These are phyloP conservation scores for Arthrocladium fulminans DNA, from an alignment of 2,329 filamentous ascomycete species.

Conservation along the genomic window DNA sequence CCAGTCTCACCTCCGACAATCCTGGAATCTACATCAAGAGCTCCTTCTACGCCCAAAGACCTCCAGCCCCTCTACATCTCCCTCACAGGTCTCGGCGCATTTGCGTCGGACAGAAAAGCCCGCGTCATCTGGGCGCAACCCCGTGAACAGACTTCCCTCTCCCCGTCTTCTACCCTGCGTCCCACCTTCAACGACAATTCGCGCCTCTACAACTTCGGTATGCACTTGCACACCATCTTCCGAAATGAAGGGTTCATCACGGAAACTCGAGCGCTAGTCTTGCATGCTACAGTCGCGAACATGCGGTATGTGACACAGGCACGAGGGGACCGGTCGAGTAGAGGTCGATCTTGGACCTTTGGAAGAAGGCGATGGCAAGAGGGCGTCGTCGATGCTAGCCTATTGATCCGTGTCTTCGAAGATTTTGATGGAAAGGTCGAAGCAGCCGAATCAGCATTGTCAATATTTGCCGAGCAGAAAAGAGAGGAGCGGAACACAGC, in stretches of 20 bases:
- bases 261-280: constrained; percentile 50
- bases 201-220: constrained; percentile 35
- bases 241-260: constrained; percentile 33
- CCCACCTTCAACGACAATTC: constrained; percentile 9
- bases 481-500: constrained; percentile 2
- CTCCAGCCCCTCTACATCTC: constrained; percentile 15
- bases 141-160: constrained; percentile 26
- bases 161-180: background rate
- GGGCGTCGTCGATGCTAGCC: constrained; percentile 40
- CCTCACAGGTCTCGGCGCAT: constrained; percentile 17
- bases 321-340: constrained; percentile 25
- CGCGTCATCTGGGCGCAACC: constrained; percentile 26
- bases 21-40: background rate
- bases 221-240: constrained; percentile 34
- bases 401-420: constrained; percentile 28
- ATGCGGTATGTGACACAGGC: constrained; percentile 56
- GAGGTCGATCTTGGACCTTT: constrained; percentile 2
- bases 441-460: constrained; percentile 30
- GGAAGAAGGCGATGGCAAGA: constrained; percentile 13
- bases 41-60: background rate
- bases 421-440: constrained; percentile 25
- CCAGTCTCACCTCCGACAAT: constrained; percentile 10
- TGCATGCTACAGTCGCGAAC: constrained; percentile 82
- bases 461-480: constrained; percentile 10
- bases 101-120: constrained; percentile 13